Evolutionary conservation across 75 land plant genomes (phyloP).

Genomic region (Cunninghamia lanceolata): DNA sequence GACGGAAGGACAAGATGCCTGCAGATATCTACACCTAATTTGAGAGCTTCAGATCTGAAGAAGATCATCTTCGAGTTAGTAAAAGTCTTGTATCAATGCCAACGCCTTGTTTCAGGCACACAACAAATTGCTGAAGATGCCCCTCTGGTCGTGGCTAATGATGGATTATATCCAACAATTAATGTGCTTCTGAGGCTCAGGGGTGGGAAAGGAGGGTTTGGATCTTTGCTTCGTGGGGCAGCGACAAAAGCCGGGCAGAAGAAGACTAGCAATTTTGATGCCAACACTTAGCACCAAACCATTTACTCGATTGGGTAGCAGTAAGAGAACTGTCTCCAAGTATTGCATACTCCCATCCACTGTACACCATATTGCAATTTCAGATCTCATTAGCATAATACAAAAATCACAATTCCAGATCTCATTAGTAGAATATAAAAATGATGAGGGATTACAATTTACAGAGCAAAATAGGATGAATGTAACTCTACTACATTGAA

Average conservation of each 20-base stretch:
- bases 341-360: too few species aligned
- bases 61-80: conserved; percentile 19
- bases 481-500: too few species aligned
- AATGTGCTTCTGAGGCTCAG: conserved; percentile 47
- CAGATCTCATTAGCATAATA: too few species aligned
- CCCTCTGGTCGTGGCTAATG: conserved; percentile 11
- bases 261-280: conserved; percentile 96
- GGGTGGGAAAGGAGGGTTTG: conserved; percentile 98
- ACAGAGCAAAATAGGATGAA: too few species aligned
- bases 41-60: conserved; percentile 23
- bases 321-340: too few species aligned
- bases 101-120: conserved; percentile 23
- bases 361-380: too few species aligned
- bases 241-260: conserved; percentile 99
- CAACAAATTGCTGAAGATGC: conserved; percentile 22
- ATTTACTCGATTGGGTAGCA: too few species aligned
- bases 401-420: too few species aligned
- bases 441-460: too few species aligned
- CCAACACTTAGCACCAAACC: too few species aligned
- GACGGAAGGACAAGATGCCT: conserved; percentile 41
- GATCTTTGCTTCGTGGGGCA: conserved; percentile 91
- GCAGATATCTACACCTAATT: conserved; percentile 14
- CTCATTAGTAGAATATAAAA: too few species aligned
- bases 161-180: conserved; percentile 38
- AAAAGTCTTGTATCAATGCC: conserved; percentile 18